phyloP scores from a whole-genome alignment of 2,329 filamentous ascomycete genomes.

The Diplodia intermedia region DNA sequence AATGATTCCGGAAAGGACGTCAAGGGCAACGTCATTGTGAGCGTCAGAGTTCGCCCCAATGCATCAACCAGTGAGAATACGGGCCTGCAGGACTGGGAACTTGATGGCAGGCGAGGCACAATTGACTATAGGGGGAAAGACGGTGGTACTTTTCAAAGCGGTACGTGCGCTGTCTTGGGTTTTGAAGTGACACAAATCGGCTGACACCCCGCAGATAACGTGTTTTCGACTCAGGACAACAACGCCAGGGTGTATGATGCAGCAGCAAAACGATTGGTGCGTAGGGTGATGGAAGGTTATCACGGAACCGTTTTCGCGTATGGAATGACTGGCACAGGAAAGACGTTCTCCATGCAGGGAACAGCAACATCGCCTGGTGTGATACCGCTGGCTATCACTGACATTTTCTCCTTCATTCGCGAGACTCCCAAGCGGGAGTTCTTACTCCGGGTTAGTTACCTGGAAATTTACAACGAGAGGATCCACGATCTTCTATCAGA shows the following conservation, averaged over 20 bases:
- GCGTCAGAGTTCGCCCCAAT: constrained; percentile 90
- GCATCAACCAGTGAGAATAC: constrained; percentile 67
- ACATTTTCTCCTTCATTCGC: constrained; percentile 98
- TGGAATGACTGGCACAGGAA: constrained; percentile 98
- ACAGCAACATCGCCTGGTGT: constrained; percentile 95
- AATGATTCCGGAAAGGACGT: constrained; percentile 62
- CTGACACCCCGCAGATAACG: constrained; percentile 74
- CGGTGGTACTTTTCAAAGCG: constrained; percentile 90
- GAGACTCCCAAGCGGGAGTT: constrained; percentile 96
- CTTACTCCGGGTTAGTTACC: constrained; percentile 90
- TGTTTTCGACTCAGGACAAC: constrained; percentile 91
- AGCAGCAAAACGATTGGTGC: constrained; percentile 89
- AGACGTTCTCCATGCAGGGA: constrained; percentile 99
- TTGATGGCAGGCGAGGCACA: constrained; percentile 82
- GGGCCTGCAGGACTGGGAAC: constrained; percentile 85
- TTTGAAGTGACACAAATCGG: constrained; percentile 2
- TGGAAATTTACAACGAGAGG: constrained; percentile 98
- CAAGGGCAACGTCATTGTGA: constrained; percentile 96
- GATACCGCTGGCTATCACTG: constrained; percentile 94
- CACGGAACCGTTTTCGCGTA: constrained; percentile 98
- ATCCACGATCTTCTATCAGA: constrained; percentile 92
- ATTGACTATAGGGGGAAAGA: constrained; percentile 88
- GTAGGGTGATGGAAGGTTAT: constrained; percentile 98
- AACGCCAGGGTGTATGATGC: constrained; percentile 96
- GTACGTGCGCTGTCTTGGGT: constrained; percentile 58